Percentiles rank a stretch among this genome's conserved stretches.
phyloP scores from a whole-genome alignment of 768 basidiomycete species.

The Pleurotus tuoliensis region DNA sequence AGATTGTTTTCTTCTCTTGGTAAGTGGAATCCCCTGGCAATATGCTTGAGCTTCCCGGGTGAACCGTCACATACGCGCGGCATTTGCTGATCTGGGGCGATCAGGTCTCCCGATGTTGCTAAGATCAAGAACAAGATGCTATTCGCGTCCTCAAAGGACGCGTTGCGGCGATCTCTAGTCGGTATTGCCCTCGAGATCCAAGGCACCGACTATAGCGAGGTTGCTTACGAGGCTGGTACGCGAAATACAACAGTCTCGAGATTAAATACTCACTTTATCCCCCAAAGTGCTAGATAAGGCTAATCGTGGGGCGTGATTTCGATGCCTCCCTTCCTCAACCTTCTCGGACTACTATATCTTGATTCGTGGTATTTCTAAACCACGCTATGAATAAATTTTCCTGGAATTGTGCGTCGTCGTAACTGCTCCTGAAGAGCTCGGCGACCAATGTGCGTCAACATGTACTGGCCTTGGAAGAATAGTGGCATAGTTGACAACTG shows the following conservation, averaged over 20 bases:
- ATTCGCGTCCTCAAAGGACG: slow-evolving; percentile 83
- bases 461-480: too few relatives aligned
- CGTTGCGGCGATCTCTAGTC: slow-evolving; percentile 64
- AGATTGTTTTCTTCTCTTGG: slow-evolving; percentile 84
- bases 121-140: slow-evolving; percentile 93
- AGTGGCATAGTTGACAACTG: too few relatives aligned
- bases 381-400: too few relatives aligned
- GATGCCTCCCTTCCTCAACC: slow-evolving; percentile 3
- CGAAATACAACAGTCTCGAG: slow-evolving; percentile 6
- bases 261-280: neutral
- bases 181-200: slow-evolving; percentile 84
- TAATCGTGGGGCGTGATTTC: slow-evolving; percentile 20
- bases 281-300: slow-evolving; percentile 30
- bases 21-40: slow-evolving; percentile 2
- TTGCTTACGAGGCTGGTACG: slow-evolving; percentile 68
- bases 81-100: slow-evolving; percentile 15
- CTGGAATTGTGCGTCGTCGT: too few relatives aligned
- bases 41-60: neutral
- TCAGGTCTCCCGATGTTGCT: slow-evolving; percentile 83
- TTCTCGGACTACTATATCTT: neutral
- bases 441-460: too few relatives aligned
- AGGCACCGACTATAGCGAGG: slow-evolving; percentile 74
- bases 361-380: too few relatives aligned
- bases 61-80: too few relatives aligned
- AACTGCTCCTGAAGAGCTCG: too few relatives aligned